Conservation (phyloP, 805 yeast genomes). For the Yarrowia yakushimensis region DNA sequence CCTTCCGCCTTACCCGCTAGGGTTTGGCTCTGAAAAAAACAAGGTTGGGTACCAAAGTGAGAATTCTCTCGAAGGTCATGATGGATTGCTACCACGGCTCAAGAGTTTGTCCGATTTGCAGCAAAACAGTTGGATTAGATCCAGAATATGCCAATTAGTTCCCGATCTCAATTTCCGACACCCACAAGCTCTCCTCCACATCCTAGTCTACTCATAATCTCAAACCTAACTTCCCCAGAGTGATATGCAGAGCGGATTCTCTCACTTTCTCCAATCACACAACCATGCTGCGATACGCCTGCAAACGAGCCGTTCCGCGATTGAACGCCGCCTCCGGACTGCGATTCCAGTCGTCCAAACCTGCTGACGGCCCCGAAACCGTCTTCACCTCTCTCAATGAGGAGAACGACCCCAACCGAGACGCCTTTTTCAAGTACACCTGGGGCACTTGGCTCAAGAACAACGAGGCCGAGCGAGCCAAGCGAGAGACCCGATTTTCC, state of each 20-base stretch:
- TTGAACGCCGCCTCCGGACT: not conserved
- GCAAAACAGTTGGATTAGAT: too few relatives aligned
- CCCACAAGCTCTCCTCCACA: not conserved
- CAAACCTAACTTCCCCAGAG: not conserved
- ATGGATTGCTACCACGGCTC: not conserved
- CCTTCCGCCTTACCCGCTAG: too few relatives aligned
- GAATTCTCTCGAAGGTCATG: not conserved
- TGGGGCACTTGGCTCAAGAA: slow-evolving; percentile 95
- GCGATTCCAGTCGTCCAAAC: slow-evolving; percentile 15
- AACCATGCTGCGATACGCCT: not conserved
- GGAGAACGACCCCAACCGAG: slow-evolving; percentile 26
- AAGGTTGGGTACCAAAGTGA: not conserved
- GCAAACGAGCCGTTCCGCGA: slow-evolving; percentile 9
- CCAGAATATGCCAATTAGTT: not conserved
- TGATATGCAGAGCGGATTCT: not conserved
- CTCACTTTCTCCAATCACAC: not conserved
- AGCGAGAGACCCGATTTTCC: slow-evolving; percentile 76
- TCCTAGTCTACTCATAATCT: not conserved
- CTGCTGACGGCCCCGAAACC: slow-evolving; percentile 14
- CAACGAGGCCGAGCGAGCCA: slow-evolving; percentile 68
- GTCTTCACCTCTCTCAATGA: slow-evolving; percentile 24
- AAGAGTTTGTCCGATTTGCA: too few relatives aligned
- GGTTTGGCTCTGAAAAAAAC: not conserved
- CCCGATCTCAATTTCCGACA: not conserved
- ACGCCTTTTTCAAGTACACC: slow-evolving; percentile 69